Evolutionary conservation across 2,329 filamentous ascomycete genomes (phyloP).

Genomic region (Cryphonectria nitschkei): DNA sequence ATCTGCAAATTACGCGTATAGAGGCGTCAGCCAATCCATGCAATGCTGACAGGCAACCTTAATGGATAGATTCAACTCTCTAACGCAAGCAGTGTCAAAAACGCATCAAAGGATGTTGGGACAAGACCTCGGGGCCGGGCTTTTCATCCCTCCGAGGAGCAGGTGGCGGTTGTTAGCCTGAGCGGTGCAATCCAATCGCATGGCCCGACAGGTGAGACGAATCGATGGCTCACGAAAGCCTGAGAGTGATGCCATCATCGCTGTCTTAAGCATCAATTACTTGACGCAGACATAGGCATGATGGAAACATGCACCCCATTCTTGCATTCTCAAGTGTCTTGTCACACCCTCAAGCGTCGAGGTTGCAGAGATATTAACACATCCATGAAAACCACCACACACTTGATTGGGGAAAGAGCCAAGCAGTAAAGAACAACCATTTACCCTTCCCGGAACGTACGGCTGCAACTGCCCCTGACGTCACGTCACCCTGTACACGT

Average conservation of each 20-base stretch:
- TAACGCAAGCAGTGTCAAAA: not conserved
- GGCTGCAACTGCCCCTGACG: conserved; percentile 18
- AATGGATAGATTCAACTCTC: not conserved
- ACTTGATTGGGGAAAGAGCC: not conserved
- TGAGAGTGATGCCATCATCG: conserved; percentile 24
- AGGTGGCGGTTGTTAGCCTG: not conserved
- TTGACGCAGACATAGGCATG: conserved; percentile 1
- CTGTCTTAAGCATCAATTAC: not conserved
- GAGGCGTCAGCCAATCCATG: not conserved
- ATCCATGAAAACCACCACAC: not conserved
- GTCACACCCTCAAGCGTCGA: not conserved
- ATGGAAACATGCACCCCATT: not conserved
- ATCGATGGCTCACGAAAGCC: conserved; percentile 16
- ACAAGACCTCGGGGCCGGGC: not conserved
- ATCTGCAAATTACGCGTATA: not conserved
- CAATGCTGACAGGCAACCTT: not conserved
- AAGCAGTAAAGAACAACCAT: not conserved
- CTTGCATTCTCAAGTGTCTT: not conserved
- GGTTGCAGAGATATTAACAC: not conserved
- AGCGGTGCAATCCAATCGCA: conserved; percentile 20
- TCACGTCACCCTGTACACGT: conserved; percentile 22
- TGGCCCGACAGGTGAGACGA: conserved; percentile 23
- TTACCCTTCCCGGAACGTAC: conserved; percentile 2
- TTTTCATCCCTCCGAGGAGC: conserved; percentile 2
- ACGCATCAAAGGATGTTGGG: not conserved